phyloP scores from a whole-genome alignment of 768 basidiomycete species.

The Grammothele lineata region DNA sequence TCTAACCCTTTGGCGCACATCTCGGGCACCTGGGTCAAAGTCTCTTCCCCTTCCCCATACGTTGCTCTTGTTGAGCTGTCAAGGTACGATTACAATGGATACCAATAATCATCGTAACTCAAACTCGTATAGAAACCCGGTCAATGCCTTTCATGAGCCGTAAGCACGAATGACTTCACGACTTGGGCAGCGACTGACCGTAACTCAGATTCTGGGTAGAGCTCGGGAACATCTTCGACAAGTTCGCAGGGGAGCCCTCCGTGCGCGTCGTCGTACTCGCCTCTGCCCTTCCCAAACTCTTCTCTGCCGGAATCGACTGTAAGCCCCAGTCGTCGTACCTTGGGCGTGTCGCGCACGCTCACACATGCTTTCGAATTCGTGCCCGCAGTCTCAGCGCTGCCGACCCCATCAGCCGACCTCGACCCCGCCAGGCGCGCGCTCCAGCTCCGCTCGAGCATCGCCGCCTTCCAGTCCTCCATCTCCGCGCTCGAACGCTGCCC shows the following conservation, averaged over 20 bases:
- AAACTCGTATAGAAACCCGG: constrained; percentile 41
- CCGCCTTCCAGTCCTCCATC: constrained; percentile 68
- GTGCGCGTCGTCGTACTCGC: constrained; percentile 73
- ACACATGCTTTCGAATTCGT: not conserved
- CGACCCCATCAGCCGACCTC: constrained; percentile 19
- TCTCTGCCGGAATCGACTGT: constrained; percentile 86
- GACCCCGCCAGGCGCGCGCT: constrained; percentile 56
- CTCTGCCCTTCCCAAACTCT: constrained; percentile 65
- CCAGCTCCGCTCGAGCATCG: constrained; percentile 42
- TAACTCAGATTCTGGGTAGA: constrained; percentile 65
- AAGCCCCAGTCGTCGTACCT: constrained; percentile 18
- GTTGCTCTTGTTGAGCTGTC: constrained; percentile 39
- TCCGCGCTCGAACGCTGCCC: constrained; percentile 60
- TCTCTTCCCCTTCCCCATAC: constrained; percentile 31
- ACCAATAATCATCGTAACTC: not conserved
- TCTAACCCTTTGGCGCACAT: constrained; percentile 8
- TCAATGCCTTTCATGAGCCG: constrained; percentile 62
- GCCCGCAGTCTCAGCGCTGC: not conserved
- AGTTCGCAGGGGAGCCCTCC: constrained; percentile 45
- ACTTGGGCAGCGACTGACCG: not conserved
- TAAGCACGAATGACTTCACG: no score
- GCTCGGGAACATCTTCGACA: constrained; percentile 58
- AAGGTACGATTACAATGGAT: constrained; percentile 23
- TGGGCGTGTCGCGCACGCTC: not conserved
- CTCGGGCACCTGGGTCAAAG: constrained; percentile 28